Percentiles rank a stretch among this genome's conserved stretches.
Evolutionary conservation across 345 rosid species (phyloP).

Genomic region (Bruguiera gymnorhiza): DNA sequence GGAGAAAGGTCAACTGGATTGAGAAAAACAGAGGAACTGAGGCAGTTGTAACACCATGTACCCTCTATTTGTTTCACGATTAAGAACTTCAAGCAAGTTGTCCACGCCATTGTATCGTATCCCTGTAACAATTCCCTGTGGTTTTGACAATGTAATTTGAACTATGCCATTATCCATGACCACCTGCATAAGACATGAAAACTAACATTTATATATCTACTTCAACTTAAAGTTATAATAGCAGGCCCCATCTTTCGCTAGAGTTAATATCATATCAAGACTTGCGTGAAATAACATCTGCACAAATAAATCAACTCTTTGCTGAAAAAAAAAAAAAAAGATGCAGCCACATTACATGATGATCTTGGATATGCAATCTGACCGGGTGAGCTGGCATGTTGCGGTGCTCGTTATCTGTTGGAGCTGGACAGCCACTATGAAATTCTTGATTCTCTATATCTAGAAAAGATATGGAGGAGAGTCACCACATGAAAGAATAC

Average conservation of each 20-base stretch:
- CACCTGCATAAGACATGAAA: slow-evolving; percentile 19
- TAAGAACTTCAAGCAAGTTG: slow-evolving; percentile 27
- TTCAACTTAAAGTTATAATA: background rate
- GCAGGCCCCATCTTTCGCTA: background rate
- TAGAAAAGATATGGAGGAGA: slow-evolving; percentile 6
- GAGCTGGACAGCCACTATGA: slow-evolving; percentile 18
- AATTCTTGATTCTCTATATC: slow-evolving; percentile 28
- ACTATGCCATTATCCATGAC: slow-evolving; percentile 33
- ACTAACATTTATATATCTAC: background rate
- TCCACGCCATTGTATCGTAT: slow-evolving; percentile 28
- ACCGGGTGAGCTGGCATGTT: slow-evolving; percentile 48
- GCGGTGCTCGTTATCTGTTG: slow-evolving; percentile 17
- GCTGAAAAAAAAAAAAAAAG: slow-evolving; percentile 9
- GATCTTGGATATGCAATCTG: slow-evolving; percentile 50
- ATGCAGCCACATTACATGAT: slow-evolving; percentile 37
- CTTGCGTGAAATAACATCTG: background rate
- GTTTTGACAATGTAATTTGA: slow-evolving; percentile 32
- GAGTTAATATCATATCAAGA: background rate
- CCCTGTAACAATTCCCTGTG: slow-evolving; percentile 31
- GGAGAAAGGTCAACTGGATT: background rate
- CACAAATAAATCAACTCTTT: background rate
- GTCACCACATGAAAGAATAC: background rate
- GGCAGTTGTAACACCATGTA: slow-evolving; percentile 11
- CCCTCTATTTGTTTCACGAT: slow-evolving; percentile 33
- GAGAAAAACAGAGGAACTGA: background rate